These are phyloP conservation scores for Apiospora arundinis DNA, from an alignment of 2,329 filamentous ascomycete genomes.

Conservation along the genomic window DNA sequence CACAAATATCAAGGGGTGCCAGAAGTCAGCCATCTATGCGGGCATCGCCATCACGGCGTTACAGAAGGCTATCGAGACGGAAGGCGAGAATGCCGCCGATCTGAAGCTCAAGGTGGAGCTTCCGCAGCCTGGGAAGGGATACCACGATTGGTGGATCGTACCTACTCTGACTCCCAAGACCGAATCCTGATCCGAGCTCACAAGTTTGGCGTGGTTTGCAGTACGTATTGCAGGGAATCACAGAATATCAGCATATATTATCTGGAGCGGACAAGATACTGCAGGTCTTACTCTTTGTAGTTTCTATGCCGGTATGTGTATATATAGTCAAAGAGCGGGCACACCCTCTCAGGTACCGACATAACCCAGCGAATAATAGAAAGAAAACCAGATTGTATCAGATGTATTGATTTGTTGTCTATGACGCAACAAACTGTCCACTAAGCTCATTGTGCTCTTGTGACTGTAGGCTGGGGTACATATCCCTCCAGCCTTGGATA, in stretches of 20 bases:
- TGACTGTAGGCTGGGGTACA: background rate
- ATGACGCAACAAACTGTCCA: background rate
- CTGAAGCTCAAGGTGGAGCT: slow-evolving; percentile 57
- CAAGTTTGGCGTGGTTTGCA: background rate
- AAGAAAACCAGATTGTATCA: background rate
- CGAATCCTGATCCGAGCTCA: background rate
- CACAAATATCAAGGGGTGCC: slow-evolving; percentile 61
- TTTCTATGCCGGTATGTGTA: background rate
- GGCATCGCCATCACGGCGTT: slow-evolving; percentile 68
- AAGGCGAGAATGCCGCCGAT: slow-evolving; percentile 26
- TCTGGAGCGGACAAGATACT: background rate
- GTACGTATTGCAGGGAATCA: background rate
- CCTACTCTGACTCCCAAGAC: slow-evolving; percentile 50
- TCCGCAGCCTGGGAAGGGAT: slow-evolving; percentile 58
- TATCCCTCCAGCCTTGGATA: background rate
- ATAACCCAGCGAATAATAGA: slow-evolving; percentile 19
- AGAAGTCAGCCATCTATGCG: slow-evolving; percentile 74
- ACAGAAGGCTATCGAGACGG: slow-evolving; percentile 58
- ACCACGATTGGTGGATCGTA: slow-evolving; percentile 71
- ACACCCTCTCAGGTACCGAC: background rate
- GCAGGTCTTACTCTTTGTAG: background rate
- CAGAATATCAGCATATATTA: background rate
- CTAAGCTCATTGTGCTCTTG: background rate
- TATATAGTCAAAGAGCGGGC: background rate
- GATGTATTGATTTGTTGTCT: slow-evolving; percentile 1